phyloP scores from a whole-genome alignment of 345 rosid genomes.

The Gynandropsis gynandra region DNA sequence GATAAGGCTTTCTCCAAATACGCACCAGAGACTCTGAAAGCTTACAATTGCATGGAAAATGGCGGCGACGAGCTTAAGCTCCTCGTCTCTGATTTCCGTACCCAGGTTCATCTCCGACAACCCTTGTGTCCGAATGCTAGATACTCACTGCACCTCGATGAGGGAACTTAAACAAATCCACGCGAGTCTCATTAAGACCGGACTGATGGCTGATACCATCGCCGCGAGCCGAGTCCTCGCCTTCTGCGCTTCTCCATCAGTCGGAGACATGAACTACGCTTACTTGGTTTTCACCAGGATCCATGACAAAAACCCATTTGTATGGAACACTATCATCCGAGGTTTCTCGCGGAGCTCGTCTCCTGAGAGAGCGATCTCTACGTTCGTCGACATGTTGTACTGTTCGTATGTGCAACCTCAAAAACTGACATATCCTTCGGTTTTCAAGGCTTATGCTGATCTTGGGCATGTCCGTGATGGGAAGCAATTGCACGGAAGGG shows the following conservation, averaged over 20 bases:
- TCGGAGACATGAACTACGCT: slow-evolving; percentile 63
- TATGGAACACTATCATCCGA: slow-evolving; percentile 70
- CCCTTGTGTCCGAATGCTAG: slow-evolving; percentile 42
- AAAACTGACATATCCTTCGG: slow-evolving; percentile 69
- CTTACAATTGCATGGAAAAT: slow-evolving; percentile 5
- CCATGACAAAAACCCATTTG: slow-evolving; percentile 42
- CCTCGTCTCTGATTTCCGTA: slow-evolving; percentile 12
- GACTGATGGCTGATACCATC: slow-evolving; percentile 35
- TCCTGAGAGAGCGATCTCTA: slow-evolving; percentile 44
- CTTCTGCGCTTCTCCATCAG: slow-evolving; percentile 40
- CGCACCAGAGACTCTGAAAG: neutral
- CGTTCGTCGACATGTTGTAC: slow-evolving; percentile 53
- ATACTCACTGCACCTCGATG: slow-evolving; percentile 42
- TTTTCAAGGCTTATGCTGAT: slow-evolving; percentile 59
- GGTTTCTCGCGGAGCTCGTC: slow-evolving; percentile 58
- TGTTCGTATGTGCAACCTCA: slow-evolving; percentile 41
- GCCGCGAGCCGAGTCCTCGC: slow-evolving; percentile 64
- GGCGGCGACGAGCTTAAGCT: slow-evolving; percentile 13
- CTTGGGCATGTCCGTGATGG: slow-evolving; percentile 48
- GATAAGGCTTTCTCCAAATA: neutral
- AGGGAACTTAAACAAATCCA: slow-evolving; percentile 61
- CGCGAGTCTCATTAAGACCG: slow-evolving; percentile 65
- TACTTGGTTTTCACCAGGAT: slow-evolving; percentile 42
- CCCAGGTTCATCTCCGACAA: slow-evolving; percentile 12
- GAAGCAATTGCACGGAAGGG: slow-evolving; percentile 60